Evolutionary conservation across 2,329 filamentous ascomycete species (phyloP), one percentile per base, ranked within the genome.

Genomic region (Xylariaceae sp.): DNA sequence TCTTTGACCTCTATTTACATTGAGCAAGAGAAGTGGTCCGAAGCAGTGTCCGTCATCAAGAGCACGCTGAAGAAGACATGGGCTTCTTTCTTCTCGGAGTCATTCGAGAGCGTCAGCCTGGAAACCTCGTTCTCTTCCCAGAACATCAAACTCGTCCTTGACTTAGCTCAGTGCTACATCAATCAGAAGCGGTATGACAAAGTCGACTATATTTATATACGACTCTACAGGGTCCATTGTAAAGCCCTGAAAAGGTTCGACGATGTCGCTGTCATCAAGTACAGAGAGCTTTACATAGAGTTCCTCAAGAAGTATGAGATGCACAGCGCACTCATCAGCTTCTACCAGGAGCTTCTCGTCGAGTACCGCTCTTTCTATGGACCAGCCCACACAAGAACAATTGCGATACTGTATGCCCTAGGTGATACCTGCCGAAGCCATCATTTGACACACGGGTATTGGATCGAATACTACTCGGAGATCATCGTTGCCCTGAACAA

Each of bases 301-400:
- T 57, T 57, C 43, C 48, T 57, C 12, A 50, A 42, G 1, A 57
- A 54, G 45, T 55, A 55, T 36, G 52, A 55, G 31, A 51, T 57
- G 44, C 52, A 55, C 19, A 57, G 43, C 41, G 16, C 41, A 12
- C 52, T 57, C 9, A 57, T 57, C 43, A 52, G 39, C 41, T 57
- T 57, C 19, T 52, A 55, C 17, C 55, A 57, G 22, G 55, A 55
- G 41, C 52, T 57, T 17, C 49, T 57, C 9, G 55, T 57, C 18
- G 55, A 57, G 40, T 55, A 57, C 28, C 55, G 55, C 11, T 45
- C 48, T 10, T 57, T 57, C 44, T 57, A 52, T n/a, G 55, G 55
- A 11, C 42, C 52, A 19, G 51, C 42, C 14, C 45, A 57, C 17
- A 34, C 18, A 2, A 51, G 50, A 13, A 57, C 55, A 6, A 55